Conservation (phyloP, 2,329 filamentous ascomycete species). For the Canariomyces notabilis region DNA sequence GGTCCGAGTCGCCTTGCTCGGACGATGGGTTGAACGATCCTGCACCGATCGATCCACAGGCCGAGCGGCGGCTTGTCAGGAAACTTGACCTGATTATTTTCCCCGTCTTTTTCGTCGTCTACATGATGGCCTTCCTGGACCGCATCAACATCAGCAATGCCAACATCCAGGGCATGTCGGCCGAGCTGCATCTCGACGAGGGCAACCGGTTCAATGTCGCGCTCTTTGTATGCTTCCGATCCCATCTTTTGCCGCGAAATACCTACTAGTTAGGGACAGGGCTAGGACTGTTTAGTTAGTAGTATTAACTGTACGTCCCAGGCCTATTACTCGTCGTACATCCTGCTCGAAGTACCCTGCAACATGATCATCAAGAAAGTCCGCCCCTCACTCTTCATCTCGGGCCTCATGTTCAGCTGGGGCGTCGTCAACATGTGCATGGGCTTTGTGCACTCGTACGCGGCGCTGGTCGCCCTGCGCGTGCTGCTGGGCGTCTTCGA, state of each 20-base stretch:
- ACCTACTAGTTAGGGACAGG: too few species aligned
- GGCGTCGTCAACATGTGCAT: constrained; percentile 43
- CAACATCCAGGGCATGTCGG: constrained; percentile 33
- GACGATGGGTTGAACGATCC: not conserved
- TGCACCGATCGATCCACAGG: constrained; percentile 14
- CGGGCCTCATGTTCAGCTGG: constrained; percentile 39
- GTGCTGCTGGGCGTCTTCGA: constrained; percentile 39
- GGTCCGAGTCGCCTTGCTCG: not conserved
- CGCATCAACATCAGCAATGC: constrained; percentile 46
- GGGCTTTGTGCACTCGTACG: constrained; percentile 39
- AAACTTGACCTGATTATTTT: constrained; percentile 40
- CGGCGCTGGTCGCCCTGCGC: constrained; percentile 37
- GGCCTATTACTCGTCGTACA: constrained; percentile 34
- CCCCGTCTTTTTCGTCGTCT: constrained; percentile 37
- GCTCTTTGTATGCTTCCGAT: constrained; percentile 29
- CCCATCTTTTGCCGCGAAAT: not conserved
- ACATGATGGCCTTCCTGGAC: constrained; percentile 40
- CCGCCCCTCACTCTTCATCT: constrained; percentile 34
- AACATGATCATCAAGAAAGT: constrained; percentile 39
- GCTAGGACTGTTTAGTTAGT: too few species aligned
- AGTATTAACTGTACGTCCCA: not conserved
- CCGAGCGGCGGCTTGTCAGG: constrained; percentile 33
- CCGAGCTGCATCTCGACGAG: constrained; percentile 36
- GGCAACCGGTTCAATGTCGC: constrained; percentile 42
- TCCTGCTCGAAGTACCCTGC: constrained; percentile 38